A percentile compares a stretch with the other conserved stretches of the same genome.
Evolutionary conservation across 202 grass and related monocot species (phyloP).

Genomic region (Carex sylvatica): DNA sequence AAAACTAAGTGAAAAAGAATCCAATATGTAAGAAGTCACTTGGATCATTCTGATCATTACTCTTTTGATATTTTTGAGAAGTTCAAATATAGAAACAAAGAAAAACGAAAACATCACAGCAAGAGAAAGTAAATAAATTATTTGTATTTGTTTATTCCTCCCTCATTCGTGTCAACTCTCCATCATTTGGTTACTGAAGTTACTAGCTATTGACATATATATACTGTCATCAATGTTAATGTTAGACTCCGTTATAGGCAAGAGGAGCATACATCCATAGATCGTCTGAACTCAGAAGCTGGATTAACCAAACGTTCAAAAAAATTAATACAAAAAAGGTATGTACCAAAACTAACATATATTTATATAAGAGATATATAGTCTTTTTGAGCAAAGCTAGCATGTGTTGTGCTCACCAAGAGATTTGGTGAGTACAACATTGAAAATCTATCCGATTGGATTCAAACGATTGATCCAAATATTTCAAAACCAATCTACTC

Average conservation of each 20-base stretch:
- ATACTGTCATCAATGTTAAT: constrained; percentile 53
- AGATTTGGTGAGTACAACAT: too few species aligned
- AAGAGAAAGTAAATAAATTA: constrained; percentile 37
- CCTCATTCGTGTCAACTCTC: constrained; percentile 35
- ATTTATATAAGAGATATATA: not conserved
- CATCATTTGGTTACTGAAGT: constrained; percentile 9
- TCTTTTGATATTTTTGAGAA: constrained; percentile 31
- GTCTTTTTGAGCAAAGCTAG: not conserved
- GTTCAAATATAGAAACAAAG: constrained; percentile 21
- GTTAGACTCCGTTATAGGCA: constrained; percentile 62
- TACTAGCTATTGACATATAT: constrained; percentile 26
- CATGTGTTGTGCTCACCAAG: too few species aligned
- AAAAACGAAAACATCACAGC: constrained; percentile 20
- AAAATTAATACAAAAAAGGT: constrained; percentile 7
- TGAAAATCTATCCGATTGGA: too few species aligned
- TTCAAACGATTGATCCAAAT: too few species aligned
- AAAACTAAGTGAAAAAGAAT: not conserved
- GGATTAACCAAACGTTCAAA: constrained; percentile 27
- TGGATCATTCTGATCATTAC: constrained; percentile 38
- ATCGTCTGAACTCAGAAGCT: constrained; percentile 85
- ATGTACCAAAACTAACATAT: not conserved
- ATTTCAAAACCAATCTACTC: too few species aligned
- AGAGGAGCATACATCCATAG: constrained; percentile 59
- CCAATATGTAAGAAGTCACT: constrained; percentile 27
- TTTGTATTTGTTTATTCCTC: constrained; percentile 28